Conservation (phyloP, 805 yeast species). For the Metschnikowia koreensis region DNA sequence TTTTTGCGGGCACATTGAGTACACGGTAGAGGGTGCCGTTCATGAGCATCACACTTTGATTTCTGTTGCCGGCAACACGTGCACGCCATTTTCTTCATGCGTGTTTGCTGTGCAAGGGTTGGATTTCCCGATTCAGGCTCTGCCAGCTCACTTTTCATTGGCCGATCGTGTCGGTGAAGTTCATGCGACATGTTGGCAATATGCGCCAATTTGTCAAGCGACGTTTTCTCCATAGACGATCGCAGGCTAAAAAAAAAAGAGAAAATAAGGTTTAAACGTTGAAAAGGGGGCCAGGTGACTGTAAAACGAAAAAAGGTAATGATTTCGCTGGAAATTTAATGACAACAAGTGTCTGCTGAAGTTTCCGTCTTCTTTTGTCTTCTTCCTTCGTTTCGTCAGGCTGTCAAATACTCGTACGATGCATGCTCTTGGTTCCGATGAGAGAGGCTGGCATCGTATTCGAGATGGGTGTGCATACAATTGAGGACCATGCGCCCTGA, state of each 20-base stretch:
- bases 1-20: conserved; percentile 74
- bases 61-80: conserved; percentile 96
- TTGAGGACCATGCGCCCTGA: background rate
- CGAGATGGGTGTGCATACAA: background rate
- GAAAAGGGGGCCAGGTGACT: background rate
- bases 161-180: conserved; percentile 24
- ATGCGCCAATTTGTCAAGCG: conserved; percentile 42
- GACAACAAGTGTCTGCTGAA: background rate
- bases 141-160: conserved; percentile 10
- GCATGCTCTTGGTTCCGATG: background rate
- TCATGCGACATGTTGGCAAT: conserved; percentile 46
- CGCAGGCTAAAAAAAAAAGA: background rate
- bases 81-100: conserved; percentile 60
- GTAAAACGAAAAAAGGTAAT: too few relatives aligned
- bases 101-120: background rate
- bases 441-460: background rate
- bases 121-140: background rate
- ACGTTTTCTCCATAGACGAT: conserved; percentile 20
- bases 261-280: background rate
- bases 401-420: background rate
- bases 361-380: too few relatives aligned
- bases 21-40: conserved; percentile 74
- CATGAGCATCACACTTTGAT: conserved; percentile 84
- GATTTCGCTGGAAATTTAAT: background rate
- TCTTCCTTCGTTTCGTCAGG: too few relatives aligned